These are phyloP conservation scores for Brasilioporus rufonigricans DNA, from an alignment of 768 basidiomycete genomes.

Conservation along the genomic window DNA sequence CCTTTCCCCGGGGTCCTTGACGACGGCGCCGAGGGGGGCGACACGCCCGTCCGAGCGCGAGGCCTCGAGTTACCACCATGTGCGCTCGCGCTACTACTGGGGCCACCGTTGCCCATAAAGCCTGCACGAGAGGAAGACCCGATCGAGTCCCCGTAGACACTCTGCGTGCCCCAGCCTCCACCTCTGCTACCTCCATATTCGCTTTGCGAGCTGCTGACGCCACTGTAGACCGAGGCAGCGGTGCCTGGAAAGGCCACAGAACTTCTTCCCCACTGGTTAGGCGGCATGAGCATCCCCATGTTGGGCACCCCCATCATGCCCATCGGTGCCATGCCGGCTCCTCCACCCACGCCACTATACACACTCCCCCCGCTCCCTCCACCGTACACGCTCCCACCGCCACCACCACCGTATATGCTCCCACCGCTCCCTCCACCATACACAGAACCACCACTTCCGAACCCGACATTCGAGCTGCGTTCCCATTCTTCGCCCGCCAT, in stretches of 20 bases:
- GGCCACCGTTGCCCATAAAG: not conserved
- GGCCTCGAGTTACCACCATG: constrained; percentile 26
- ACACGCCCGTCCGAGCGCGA: constrained; percentile 34
- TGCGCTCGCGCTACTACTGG: constrained; percentile 16
- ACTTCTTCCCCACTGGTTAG: constrained; percentile 41
- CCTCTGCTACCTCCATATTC: constrained; percentile 56
- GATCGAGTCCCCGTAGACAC: constrained; percentile 69
- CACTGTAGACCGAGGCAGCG: constrained; percentile 56
- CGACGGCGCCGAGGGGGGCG: constrained; percentile 19
- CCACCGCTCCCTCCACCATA: constrained; percentile 40
- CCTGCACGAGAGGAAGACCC: constrained; percentile 31
- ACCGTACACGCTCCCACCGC: constrained; percentile 33
- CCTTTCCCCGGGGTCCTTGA: constrained; percentile 16
- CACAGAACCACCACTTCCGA: constrained; percentile 36
- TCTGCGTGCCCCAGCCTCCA: constrained; percentile 52
- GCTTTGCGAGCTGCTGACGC: constrained; percentile 52
- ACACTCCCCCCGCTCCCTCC: constrained; percentile 32
- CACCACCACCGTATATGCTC: constrained; percentile 46
- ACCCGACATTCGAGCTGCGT: constrained; percentile 59
- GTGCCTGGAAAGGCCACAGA: constrained; percentile 51
- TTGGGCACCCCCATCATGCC: constrained; percentile 40
- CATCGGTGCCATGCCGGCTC: constrained; percentile 36
- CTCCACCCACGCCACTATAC: constrained; percentile 30
- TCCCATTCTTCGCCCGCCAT: constrained; percentile 93
- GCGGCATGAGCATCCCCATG: constrained; percentile 39